These are phyloP conservation scores for Trametes gibbosa DNA, from an alignment of 768 basidiomycete genomes.

Conservation along the genomic window DNA sequence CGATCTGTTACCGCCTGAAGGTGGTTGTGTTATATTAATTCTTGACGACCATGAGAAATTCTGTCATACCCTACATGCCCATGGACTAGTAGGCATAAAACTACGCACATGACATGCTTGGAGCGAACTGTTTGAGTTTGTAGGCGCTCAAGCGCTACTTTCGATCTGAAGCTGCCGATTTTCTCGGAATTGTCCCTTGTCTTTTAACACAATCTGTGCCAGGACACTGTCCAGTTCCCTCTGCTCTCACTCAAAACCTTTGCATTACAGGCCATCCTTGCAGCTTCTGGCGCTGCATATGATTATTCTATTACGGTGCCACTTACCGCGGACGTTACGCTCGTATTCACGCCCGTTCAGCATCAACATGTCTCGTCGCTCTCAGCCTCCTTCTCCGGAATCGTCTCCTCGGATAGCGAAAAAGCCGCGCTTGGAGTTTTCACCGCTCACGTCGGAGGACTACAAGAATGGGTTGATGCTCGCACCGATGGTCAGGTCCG, in stretches of 20 bases:
- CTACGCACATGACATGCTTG: too few relatives aligned
- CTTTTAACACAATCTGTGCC: neutral
- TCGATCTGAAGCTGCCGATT: neutral
- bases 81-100: too few relatives aligned
- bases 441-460: slow-evolving; percentile 61
- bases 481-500: slow-evolving; percentile 98
- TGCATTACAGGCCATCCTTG: neutral
- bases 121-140: too few relatives aligned
- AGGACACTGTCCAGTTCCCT: neutral
- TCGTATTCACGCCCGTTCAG: neutral
- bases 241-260: neutral
- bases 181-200: neutral
- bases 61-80: neutral
- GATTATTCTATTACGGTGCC: neutral
- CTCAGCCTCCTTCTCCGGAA: slow-evolving; percentile 46
- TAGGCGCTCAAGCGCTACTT: too few relatives aligned
- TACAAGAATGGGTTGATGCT: slow-evolving; percentile 90
- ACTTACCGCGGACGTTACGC: neutral
- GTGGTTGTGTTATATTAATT: neutral
- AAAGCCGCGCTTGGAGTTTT: slow-evolving; percentile 45
- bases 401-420: slow-evolving; percentile 44
- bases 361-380: slow-evolving; percentile 50
- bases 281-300: neutral
- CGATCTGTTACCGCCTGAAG: neutral
- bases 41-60: neutral